Base-by-base conservation (phyloP, 2,329 filamentous ascomycete genomes). In the Whalleya microplaca region DNA sequence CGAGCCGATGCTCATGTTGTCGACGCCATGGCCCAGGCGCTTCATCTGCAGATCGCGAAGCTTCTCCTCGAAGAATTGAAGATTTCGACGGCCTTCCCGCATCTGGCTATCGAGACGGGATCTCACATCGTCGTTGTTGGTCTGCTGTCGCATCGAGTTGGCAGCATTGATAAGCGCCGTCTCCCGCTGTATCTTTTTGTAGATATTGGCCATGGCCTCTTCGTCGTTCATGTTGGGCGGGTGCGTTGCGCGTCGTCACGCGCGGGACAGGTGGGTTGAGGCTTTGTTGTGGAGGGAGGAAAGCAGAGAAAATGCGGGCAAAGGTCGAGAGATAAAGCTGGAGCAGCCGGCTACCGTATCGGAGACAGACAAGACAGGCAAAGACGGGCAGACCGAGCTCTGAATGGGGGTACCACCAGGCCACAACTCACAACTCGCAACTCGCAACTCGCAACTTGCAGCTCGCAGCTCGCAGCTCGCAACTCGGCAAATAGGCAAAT, bases 111-210 rank as follows among this genome's bases (percentile, higher is more conserved):
- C 94, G 74, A 96, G 87, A 71, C 92, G 87, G 68, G 93, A 93
- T 71, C 92, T 89, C 64, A 98, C 94, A 60, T 87, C 84, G 66
- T 93, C 90, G 76, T 99, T 99, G 79, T 92, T 91, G 67, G 94
- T 97, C 75, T 95, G 93, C 77, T 93, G 89, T 77, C 92, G 90
- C 93, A 99, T 96, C 68, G 90, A 86, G 77, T 91, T 95, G 66
- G 94, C 94, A 69, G 92, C 94, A 75, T 90, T 90, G 81, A 99
- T 95, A 71, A 98, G 87, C 69, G 89, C 90, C 82, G 93, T 94
- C 78, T 99, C 95, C 74, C 94, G 88, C 82, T 97, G 92, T 76
- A 99, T 98, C 89, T 99, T 98, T 80, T 88, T 90, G 79, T 90
- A 87, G 78, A 99, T 92, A 75, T 92, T 90, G 77, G 86, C 86